phyloP scores from a whole-genome alignment of 2,329 filamentous ascomycete genomes.

The Ophiostoma perfectum region DNA sequence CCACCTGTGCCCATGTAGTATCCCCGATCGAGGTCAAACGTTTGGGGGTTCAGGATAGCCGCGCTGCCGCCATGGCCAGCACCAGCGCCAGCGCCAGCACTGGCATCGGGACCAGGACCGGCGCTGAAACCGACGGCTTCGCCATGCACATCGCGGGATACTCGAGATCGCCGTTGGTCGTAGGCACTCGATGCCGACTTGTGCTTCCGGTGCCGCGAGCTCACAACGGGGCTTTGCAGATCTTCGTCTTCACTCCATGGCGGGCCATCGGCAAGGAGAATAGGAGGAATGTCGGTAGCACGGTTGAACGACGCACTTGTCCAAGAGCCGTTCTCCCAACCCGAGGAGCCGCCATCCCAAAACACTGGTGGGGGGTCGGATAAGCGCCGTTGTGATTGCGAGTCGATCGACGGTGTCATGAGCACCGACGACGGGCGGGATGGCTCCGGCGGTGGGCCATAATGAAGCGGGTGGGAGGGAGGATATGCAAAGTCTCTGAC shows the following conservation, averaged over 20 bases:
- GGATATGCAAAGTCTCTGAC: slow-evolving; percentile 97
- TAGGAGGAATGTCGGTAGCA: slow-evolving; percentile 69
- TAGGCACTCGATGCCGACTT: slow-evolving; percentile 59
- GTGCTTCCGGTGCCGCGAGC: slow-evolving; percentile 78
- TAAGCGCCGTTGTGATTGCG: slow-evolving; percentile 56
- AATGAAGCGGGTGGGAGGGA: slow-evolving; percentile 76
- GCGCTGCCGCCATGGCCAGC: not conserved
- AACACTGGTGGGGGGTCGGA: slow-evolving; percentile 67
- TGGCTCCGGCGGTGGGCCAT: slow-evolving; percentile 77
- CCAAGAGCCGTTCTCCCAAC: slow-evolving; percentile 50
- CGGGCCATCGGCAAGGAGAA: slow-evolving; percentile 80
- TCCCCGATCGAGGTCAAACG: slow-evolving; percentile 57
- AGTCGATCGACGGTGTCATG: slow-evolving; percentile 78
- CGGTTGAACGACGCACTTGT: slow-evolving; percentile 50
- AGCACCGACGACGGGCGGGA: slow-evolving; percentile 66
- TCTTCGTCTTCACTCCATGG: slow-evolving; percentile 96
- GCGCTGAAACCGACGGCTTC: not conserved
- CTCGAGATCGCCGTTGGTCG: slow-evolving; percentile 41
- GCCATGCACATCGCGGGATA: slow-evolving; percentile 36
- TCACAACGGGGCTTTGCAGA: slow-evolving; percentile 83
- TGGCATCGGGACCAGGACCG: not conserved
- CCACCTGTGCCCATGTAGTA: slow-evolving; percentile 61
- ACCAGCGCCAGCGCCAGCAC: slow-evolving; percentile 15
- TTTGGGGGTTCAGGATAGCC: slow-evolving; percentile 41
- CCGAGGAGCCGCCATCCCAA: slow-evolving; percentile 65